Percentiles rank a stretch among this genome's conserved stretches.
Evolutionary conservation across 345 rosid genomes (phyloP).

Genomic region (Rubroshorea leprosula): DNA sequence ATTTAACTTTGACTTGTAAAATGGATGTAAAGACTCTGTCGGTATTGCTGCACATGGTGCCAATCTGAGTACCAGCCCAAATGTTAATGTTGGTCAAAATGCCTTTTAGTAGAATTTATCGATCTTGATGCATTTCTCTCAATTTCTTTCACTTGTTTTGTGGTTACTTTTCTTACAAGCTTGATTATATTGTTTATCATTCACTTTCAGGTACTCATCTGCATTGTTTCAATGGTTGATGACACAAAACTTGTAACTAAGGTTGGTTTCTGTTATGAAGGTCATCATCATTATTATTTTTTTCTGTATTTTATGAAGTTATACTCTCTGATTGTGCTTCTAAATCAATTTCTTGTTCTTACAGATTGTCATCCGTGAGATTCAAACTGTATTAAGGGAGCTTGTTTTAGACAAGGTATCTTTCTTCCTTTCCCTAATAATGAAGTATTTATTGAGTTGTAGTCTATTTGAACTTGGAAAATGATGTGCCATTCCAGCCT

Average conservation of each 20-base stretch:
- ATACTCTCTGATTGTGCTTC: constrained; percentile 11
- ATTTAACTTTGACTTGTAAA: not conserved
- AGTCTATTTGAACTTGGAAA: not conserved
- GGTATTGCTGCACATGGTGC: not conserved
- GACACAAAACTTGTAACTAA: constrained; percentile 86
- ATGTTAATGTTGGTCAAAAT: not conserved
- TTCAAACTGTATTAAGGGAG: constrained; percentile 54
- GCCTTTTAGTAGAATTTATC: not conserved
- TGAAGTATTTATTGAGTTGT: not conserved
- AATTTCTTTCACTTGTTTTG: not conserved
- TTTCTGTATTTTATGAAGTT: constrained; percentile 10
- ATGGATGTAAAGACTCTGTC: not conserved
- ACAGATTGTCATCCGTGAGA: constrained; percentile 76
- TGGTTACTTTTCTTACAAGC: constrained; percentile 3
- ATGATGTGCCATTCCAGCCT: not conserved
- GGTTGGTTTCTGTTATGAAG: constrained; percentile 37
- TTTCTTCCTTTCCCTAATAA: not conserved
- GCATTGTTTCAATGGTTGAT: constrained; percentile 68
- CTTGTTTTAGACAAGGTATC: constrained; percentile 75
- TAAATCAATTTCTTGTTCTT: constrained; percentile 22
- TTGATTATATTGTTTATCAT: constrained; percentile 7
- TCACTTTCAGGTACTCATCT: constrained; percentile 62
- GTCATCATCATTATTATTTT: not conserved
- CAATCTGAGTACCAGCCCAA: not conserved
- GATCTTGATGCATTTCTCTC: not conserved